Conservation (phyloP, 345 rosid genomes). For the Populus alba region DNA sequence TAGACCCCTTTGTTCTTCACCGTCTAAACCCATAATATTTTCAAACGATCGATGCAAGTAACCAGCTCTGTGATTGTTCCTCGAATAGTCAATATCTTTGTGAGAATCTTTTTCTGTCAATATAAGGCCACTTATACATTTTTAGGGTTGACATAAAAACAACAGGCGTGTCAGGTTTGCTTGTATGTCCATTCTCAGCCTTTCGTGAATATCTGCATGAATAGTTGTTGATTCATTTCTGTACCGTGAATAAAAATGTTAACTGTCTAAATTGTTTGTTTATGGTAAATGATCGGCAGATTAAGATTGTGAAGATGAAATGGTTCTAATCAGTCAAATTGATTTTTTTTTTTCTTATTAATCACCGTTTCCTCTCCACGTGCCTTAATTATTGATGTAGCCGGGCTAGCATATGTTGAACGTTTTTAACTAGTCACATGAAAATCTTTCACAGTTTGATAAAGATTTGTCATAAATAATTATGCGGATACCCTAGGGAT, state of each 20-base stretch:
- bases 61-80: conserved; percentile 24
- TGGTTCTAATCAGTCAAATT: background rate
- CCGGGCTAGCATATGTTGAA: too few relatives aligned
- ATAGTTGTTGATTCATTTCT: background rate
- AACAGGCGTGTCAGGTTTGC: conserved; percentile 22
- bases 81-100: conserved; percentile 44
- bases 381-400: too few relatives aligned
- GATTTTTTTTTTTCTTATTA: too few relatives aligned
- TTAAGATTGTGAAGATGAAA: background rate
- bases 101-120: conserved; percentile 43
- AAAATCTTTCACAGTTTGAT: too few relatives aligned
- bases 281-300: too few relatives aligned
- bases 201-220: background rate
- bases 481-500: too few relatives aligned
- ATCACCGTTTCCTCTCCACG: background rate
- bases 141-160: conserved; percentile 36
- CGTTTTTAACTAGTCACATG: too few relatives aligned
- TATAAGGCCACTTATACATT: conserved; percentile 36
- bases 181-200: background rate
- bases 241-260: background rate
- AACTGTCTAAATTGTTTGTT: background rate
- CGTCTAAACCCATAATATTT: background rate
- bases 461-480: too few relatives aligned
- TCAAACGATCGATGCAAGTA: background rate
- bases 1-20: background rate